Conservation (phyloP, 306 rosid species). For the Trichosanthes truncata region DNA sequence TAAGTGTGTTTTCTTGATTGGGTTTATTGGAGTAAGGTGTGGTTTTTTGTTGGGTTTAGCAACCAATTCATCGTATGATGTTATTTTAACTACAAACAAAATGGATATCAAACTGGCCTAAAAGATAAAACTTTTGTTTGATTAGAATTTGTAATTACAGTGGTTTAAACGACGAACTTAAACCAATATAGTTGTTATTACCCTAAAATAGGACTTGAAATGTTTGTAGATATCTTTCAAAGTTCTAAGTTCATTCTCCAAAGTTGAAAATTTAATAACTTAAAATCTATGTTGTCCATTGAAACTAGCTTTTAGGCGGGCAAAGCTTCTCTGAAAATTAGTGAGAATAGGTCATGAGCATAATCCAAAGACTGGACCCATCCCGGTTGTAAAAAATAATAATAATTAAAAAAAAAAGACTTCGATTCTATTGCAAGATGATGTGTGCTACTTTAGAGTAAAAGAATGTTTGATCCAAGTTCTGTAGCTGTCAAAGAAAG, state of each 20-base stretch:
- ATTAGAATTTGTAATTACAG: background rate
- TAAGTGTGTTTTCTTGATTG: background rate
- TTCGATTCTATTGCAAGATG: background rate
- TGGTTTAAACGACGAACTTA: background rate
- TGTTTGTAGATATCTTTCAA: background rate
- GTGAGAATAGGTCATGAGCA: background rate
- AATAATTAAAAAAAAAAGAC: background rate
- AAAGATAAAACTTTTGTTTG: background rate
- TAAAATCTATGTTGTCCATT: too few species aligned
- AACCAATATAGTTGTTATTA: background rate
- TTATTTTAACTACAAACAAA: too few species aligned
- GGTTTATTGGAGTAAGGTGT: background rate
- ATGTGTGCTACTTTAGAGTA: background rate
- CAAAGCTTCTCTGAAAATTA: background rate
- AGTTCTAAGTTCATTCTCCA: background rate
- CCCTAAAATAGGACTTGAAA: background rate
- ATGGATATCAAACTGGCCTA: background rate
- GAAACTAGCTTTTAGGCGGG: too few species aligned
- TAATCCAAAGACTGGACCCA: background rate
- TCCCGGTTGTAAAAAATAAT: too few species aligned
- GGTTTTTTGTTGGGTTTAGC: background rate
- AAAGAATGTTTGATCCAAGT: background rate
- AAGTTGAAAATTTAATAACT: too few species aligned
- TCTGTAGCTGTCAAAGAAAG: background rate
- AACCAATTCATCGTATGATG: too few species aligned